Percentiles rank a stretch among this genome's conserved stretches.
Conservation (phyloP, 1,284 basidiomycete genomes). For the Ustilago shanxiensis region DNA sequence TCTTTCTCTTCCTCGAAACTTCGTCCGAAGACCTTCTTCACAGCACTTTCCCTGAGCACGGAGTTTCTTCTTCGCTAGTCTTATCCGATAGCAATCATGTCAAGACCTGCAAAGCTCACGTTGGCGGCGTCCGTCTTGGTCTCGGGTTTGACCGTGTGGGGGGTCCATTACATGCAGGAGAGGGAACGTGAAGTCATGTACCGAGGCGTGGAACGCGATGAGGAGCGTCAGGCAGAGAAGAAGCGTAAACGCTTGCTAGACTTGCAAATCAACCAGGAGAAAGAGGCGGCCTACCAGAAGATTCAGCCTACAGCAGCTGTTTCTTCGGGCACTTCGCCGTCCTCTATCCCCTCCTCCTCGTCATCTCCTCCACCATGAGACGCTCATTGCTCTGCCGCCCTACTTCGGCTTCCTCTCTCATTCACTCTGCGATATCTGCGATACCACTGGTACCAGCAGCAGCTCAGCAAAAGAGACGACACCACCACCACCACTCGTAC, state of each 20-base stretch:
- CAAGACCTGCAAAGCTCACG: conserved; percentile 82
- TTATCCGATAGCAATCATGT: conserved; percentile 76
- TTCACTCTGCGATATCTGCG: neutral
- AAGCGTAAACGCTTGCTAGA: conserved; percentile 56
- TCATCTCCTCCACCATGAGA: conserved; percentile 2
- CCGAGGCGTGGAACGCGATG: conserved; percentile 66
- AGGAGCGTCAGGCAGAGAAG: conserved; percentile 62
- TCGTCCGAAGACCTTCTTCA: neutral
- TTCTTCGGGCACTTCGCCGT: neutral
- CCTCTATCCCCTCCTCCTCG: conserved; percentile 6
- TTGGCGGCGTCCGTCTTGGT: conserved; percentile 79
- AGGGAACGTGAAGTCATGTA: conserved; percentile 79
- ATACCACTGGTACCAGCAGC: neutral
- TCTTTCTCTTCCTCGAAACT: neutral
- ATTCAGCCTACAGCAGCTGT: conserved; percentile 58
- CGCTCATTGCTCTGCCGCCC: neutral
- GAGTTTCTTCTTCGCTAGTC: conserved; percentile 13
- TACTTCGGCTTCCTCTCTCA: neutral
- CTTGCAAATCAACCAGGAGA: conserved; percentile 55
- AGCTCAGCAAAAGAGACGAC: neutral
- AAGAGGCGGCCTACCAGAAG: conserved; percentile 57
- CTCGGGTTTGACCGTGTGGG: conserved; percentile 83
- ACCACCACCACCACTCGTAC: neutral
- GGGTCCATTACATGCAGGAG: conserved; percentile 89
- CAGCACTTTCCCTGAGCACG: conserved; percentile 22